Conservation (phyloP, 768 basidiomycete genomes). For the Trametes punicea region DNA sequence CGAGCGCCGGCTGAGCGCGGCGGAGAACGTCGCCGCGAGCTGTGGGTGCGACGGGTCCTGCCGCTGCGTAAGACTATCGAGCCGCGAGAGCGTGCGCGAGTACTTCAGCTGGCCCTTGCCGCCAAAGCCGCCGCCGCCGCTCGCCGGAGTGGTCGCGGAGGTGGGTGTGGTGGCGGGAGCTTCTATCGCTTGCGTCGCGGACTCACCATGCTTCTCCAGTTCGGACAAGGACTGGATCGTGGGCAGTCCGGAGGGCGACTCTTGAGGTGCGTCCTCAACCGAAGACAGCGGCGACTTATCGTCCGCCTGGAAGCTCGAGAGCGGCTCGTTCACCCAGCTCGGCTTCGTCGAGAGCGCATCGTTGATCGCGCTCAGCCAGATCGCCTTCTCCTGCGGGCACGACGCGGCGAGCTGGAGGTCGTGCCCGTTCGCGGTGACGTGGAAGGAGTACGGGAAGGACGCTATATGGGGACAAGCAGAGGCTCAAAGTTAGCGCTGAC, state of each 20-base stretch:
- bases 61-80: conserved; percentile 22
- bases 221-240: conserved; percentile 33
- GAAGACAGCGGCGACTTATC: conserved; percentile 34
- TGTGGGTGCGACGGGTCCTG: background rate
- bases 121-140: background rate
- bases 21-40: conserved; percentile 33
- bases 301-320: conserved; percentile 56
- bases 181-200: background rate
- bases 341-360: conserved; percentile 43
- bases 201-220: conserved; percentile 21
- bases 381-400: conserved; percentile 77
- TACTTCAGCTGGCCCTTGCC: conserved; percentile 4
- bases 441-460: conserved; percentile 72
- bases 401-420: conserved; percentile 85
- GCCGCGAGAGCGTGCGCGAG: conserved; percentile 14
- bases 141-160: background rate
- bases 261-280: conserved; percentile 16
- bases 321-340: conserved; percentile 58
- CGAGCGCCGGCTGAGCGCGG: conserved; percentile 45
- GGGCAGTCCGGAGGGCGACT: conserved; percentile 22
- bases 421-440: conserved; percentile 64
- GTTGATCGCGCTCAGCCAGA: conserved; percentile 77
- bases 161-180: background rate
- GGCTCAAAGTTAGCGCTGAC: background rate
- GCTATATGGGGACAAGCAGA: conserved; percentile 39